A percentile compares a stretch with the other conserved stretches of the same genome.
Conservation (phyloP, 257 asterid genomes). For the Capsicum baccatum region DNA sequence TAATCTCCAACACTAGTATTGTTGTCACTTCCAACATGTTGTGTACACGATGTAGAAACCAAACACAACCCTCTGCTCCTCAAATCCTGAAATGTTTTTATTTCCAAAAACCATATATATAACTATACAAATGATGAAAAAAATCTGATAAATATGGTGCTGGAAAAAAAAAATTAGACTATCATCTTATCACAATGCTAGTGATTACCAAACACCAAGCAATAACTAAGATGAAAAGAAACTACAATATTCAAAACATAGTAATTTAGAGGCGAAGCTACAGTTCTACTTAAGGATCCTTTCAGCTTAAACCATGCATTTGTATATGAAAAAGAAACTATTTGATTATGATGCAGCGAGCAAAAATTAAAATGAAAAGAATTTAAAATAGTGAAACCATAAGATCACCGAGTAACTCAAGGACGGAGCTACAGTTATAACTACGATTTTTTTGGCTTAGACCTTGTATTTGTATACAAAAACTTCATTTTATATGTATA, state of each 20-base stretch:
- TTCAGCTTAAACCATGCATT: no score
- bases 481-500: no score
- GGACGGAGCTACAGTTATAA: no score
- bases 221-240: background rate
- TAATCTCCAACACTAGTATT: slow-evolving; percentile 51
- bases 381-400: no score
- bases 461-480: no score
- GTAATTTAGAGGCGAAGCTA: no score
- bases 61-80: slow-evolving; percentile 86
- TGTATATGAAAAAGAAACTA: no score
- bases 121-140: background rate
- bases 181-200: background rate
- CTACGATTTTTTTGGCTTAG: no score
- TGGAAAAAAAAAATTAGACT: background rate
- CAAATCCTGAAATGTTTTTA: slow-evolving; percentile 52
- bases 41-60: slow-evolving; percentile 81
- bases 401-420: no score
- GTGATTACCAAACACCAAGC: background rate
- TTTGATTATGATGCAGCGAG: no score
- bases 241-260: background rate
- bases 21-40: slow-evolving; percentile 56
- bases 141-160: background rate
- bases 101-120: no score
- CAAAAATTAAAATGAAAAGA: no score
- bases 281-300: background rate